Percentiles rank a stretch among this genome's conserved stretches.
Evolutionary conservation across 1,284 basidiomycete species (phyloP).

Genomic region (Malassezia globosa): DNA sequence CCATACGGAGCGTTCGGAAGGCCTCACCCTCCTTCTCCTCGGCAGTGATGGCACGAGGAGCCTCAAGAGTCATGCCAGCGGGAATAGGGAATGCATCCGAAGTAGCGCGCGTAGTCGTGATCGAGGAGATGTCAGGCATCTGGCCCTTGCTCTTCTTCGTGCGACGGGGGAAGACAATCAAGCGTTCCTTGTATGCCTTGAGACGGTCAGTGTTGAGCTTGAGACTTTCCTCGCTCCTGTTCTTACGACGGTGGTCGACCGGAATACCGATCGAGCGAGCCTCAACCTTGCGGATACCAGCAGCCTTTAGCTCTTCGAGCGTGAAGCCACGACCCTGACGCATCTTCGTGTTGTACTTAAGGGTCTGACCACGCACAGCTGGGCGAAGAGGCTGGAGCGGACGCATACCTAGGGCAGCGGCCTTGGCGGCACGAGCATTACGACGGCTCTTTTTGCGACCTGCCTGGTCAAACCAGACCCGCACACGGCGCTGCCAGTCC

Average conservation of each 20-base stretch:
- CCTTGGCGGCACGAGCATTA: conserved; percentile 82
- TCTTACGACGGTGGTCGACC: conserved; percentile 93
- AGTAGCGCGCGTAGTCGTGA: conserved; percentile 61
- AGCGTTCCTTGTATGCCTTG: conserved; percentile 73
- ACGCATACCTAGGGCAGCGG: conserved; percentile 78
- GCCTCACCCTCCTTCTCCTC: conserved; percentile 76
- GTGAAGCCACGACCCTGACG: conserved; percentile 97
- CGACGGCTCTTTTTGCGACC: conserved; percentile 94
- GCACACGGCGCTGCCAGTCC: conserved; percentile 67
- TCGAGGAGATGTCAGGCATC: conserved; percentile 62
- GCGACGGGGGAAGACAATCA: conserved; percentile 70
- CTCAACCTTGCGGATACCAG: conserved; percentile 87
- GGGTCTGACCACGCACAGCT: conserved; percentile 88
- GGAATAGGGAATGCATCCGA: conserved; percentile 53
- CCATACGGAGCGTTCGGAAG: conserved; percentile 75
- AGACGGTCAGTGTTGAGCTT: conserved; percentile 87
- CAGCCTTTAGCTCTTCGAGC: conserved; percentile 85
- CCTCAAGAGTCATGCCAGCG: conserved; percentile 59
- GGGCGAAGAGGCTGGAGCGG: conserved; percentile 86
- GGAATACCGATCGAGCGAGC: conserved; percentile 85
- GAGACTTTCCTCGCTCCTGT: conserved; percentile 94
- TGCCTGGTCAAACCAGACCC: conserved; percentile 98
- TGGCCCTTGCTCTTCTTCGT: conserved; percentile 82
- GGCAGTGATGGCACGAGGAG: conserved; percentile 81
- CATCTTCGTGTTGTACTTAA: conserved; percentile 97